Percentiles rank a stretch among this genome's conserved stretches.
Evolutionary conservation across 2,329 filamentous ascomycete genomes (phyloP).

Genomic region (Cladosporium cucumerinum): DNA sequence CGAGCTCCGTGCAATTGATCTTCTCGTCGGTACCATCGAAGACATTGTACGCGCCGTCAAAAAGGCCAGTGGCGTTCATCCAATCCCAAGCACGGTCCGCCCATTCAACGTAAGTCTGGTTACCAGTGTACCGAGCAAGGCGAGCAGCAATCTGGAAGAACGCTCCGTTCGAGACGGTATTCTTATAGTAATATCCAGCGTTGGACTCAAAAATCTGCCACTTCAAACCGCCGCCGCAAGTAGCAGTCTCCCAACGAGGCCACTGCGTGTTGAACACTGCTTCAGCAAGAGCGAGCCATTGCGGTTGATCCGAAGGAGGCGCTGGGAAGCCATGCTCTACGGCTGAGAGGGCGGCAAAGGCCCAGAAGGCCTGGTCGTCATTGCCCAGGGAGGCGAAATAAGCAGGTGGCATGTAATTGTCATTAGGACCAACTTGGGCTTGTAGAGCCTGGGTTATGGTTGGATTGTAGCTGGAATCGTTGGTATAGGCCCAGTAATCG

Average conservation of each 20-base stretch:
- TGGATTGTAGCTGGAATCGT: constrained; percentile 43
- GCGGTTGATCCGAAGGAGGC: constrained; percentile 49
- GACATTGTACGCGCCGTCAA: constrained; percentile 50
- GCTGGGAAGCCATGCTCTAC: constrained; percentile 74
- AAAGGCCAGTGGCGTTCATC: constrained; percentile 48
- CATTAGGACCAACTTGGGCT: constrained; percentile 40
- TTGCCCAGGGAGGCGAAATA: constrained; percentile 42
- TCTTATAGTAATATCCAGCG: constrained; percentile 60
- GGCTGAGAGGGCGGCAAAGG: constrained; percentile 74
- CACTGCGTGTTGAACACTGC: constrained; percentile 78
- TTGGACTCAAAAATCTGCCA: constrained; percentile 86
- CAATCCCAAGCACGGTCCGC: constrained; percentile 66
- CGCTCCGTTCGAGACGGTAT: constrained; percentile 56
- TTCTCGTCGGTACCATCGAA: constrained; percentile 54
- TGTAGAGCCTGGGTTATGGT: constrained; percentile 43
- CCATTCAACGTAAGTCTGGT: constrained; percentile 74
- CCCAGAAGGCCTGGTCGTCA: constrained; percentile 74
- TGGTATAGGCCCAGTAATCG: constrained; percentile 48
- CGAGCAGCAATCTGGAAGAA: constrained; percentile 61
- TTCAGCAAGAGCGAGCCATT: constrained; percentile 75
- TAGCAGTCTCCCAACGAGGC: constrained; percentile 62
- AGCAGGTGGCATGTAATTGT: constrained; percentile 42
- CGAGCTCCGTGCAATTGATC: constrained; percentile 49
- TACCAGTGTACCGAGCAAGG: constrained; percentile 73
- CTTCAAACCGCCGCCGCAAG: constrained; percentile 70